Conservation (phyloP, 768 basidiomycete genomes). For the Collybia sp. region DNA sequence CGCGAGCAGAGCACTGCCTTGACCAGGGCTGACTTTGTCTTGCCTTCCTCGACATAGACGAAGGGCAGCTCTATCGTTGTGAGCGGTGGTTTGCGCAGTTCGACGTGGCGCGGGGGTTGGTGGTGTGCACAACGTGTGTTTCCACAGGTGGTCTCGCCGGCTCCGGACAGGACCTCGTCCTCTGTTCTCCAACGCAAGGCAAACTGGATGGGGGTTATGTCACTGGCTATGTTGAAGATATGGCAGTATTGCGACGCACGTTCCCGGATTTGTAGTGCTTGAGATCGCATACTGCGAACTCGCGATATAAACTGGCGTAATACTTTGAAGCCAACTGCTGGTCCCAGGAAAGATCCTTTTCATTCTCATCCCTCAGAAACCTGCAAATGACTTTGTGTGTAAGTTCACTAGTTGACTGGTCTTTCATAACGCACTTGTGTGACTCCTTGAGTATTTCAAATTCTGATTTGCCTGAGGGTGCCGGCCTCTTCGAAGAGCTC, state of each 20-base stretch:
- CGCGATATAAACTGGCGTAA: constrained; percentile 83
- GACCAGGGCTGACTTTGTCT: constrained; percentile 76
- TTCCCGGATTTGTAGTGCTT: constrained; percentile 95
- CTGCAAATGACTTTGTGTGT: constrained; percentile 28
- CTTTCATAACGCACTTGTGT: constrained; percentile 46
- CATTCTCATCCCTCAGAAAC: constrained; percentile 70
- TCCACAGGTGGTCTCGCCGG: constrained; percentile 85
- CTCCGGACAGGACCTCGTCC: constrained; percentile 78
- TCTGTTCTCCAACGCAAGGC: constrained; percentile 94
- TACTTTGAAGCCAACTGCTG: constrained; percentile 86
- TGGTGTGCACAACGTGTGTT: constrained; percentile 83
- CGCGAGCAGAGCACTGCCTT: constrained; percentile 83
- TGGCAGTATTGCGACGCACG: constrained; percentile 34
- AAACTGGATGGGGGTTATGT: constrained; percentile 43
- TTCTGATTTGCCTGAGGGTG: constrained; percentile 41
- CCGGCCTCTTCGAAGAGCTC: constrained; percentile 23
- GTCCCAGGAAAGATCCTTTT: constrained; percentile 59
- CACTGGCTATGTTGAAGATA: background rate
- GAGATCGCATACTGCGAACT: constrained; percentile 88
- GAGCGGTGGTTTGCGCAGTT: constrained; percentile 31
- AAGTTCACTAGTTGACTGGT: background rate
- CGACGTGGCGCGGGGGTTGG: constrained; percentile 20
- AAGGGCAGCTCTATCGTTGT: constrained; percentile 89
- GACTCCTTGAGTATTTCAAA: constrained; percentile 74
- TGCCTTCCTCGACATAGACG: constrained; percentile 76